Evolutionary conservation across 306 rosid genomes (phyloP), one percentile per base, ranked within the genome.

Genomic region (Bauhinia variegata): DNA sequence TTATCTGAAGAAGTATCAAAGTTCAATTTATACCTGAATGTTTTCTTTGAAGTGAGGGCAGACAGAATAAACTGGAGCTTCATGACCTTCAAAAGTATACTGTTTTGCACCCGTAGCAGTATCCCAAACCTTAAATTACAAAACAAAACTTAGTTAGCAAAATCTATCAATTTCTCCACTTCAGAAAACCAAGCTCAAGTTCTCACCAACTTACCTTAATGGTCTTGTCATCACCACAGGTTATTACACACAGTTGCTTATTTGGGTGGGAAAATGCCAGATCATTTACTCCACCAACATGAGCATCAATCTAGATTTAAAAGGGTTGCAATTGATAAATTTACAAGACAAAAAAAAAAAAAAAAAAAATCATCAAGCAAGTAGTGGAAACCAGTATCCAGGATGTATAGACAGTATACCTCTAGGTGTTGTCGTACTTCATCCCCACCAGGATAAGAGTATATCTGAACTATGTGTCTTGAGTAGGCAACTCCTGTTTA

Each of bases 221-320:
- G 57, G 96, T 93, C 77, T 88, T 93, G 75, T 93, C 96, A 62
- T 93, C 98, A 34, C 98, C 98, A 33, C 98, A 93, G 36, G 98
- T 93, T 68, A 89, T 89, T 61, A 89, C 98, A 78, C 98, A 93
- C 23, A 89, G 93, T 75, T 87, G 96, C 80, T 92, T 87, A 78
- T 92, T 89, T 28, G 98, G 98, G 69, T 87, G 96, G 36, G 98
- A 89, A 82, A 93, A 93, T 63, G 98, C 96, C 8, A 93, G 75
- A 83, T 93, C 98, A 63, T 93, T 93, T 66, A 87, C 98, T 79
- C 98, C 98, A n/a, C 98, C 98, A 13, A 81, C 84, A 77, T 89
- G 98, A 49, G 98, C 98, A 70, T 93, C 98, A 83, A 89, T 93
- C 99, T 93, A 72, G 11, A 63, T 63, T 23, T 23, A 56, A 78